Base-by-base conservation (phyloP, 106 monocot genomes). In the Dendrobium nobile region DNA sequence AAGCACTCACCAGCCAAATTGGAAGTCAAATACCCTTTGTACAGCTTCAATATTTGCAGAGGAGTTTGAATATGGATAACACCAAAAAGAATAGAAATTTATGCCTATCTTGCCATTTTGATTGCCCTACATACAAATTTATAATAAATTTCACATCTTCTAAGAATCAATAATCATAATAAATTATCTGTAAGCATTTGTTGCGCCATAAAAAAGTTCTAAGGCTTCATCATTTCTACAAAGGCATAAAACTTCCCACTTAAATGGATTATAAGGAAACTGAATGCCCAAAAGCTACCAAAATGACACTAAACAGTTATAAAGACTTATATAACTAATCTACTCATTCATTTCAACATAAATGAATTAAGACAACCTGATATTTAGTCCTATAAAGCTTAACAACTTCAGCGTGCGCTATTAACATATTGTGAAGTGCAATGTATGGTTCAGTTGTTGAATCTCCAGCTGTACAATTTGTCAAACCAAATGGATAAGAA, bases 91-190 rank as follows among this genome's bases (percentile, higher is more conserved):
- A 48, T 89, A 89, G 6, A 89, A 44, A 86, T 89, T 95, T n/a
- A 90, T 5, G 55, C 95, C 95, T 59, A 92, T 80, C 44, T 33
- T 78, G 2, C 95, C 92, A 31, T 84, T 85, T 84, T 95, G 92
- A 47, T 64, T 7, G 43, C 5, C 6, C 73, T 74, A 26, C 85
- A 85, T 90, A 84, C 13, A 13, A 24, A 48, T 22, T 51, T 51
- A 3, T 51, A 13, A 51, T 16, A 1, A 51, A 51, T 51, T 51
- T 47, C 11, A 51, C 15, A 13, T 3, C 13, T 51, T 13, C 15
- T 51, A 0, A 51, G 51, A 51, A 37, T 37, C 37, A 37, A 37
- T 37, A 37, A 37, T 37, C 37, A 37, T 37, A 37, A 37, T 37
- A 37, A 37, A 37, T 3, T 37, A 37, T 37, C 37, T 37, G 37